Conservation (phyloP, 2,329 filamentous ascomycete species). For the Chaetoscypha palmicola region DNA sequence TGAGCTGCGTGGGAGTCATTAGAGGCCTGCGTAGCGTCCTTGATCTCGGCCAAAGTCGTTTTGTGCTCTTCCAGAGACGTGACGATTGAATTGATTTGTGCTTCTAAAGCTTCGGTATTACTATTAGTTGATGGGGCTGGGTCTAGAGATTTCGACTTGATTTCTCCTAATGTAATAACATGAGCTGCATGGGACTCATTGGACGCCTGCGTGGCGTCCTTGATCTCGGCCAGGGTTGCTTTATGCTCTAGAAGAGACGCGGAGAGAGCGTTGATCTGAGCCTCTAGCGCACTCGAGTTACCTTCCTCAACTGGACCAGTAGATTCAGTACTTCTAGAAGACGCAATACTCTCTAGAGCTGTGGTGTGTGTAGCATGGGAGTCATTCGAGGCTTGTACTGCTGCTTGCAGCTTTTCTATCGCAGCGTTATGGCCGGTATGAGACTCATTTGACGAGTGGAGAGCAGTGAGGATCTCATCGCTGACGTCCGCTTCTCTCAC, state of each 20-base stretch:
- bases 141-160: constrained; percentile 15
- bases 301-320: constrained; percentile 4
- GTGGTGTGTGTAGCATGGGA: constrained; percentile 13
- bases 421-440: constrained; percentile 15
- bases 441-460: constrained; percentile 24
- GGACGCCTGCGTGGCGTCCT: constrained; percentile 8
- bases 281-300: constrained; percentile 7
- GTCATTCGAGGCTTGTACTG: constrained; percentile 15
- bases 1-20: constrained; percentile 14
- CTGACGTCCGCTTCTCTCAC: constrained; percentile 27
- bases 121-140: constrained; percentile 1
- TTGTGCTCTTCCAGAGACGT: constrained; percentile 18
- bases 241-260: constrained; percentile 18
- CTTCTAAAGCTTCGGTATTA: constrained; percentile 8
- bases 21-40: constrained; percentile 8
- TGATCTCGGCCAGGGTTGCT: constrained; percentile 10
- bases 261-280: constrained; percentile 12
- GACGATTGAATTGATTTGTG: constrained; percentile 12
- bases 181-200: constrained; percentile 14
- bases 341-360: constrained; percentile 19
- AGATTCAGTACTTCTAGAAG: constrained; percentile 10
- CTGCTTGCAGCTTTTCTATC: constrained; percentile 16
- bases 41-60: constrained; percentile 10
- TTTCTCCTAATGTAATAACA: constrained; percentile 12
- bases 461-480: constrained; percentile 28